Base-by-base conservation (phyloP, 345 rosid species). In the Tarenaya hassleriana region DNA sequence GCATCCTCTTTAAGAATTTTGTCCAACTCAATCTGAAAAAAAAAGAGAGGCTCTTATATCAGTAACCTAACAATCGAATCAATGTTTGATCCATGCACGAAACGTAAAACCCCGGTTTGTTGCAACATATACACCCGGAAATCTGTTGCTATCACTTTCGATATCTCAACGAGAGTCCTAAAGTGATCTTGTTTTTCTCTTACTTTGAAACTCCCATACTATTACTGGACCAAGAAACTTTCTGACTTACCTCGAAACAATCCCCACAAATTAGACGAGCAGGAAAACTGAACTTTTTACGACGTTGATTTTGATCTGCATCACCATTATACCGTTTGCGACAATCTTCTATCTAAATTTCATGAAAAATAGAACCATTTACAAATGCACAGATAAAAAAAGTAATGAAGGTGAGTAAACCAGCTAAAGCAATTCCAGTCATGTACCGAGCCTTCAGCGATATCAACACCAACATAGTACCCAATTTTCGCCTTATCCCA, bases 401-500 rank as follows among this genome's bases (percentile, higher is more conserved):
- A 4, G 47, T 21, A 37, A 11, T 10, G 32, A 27, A 60, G 9
- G n/a, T 1, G 0, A 21, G 46, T 3, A 33, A 34, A 20, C 19
- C 7, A 69, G 24, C 41, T 12, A 38, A 55, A 34, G 19, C 12
- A 31, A 44, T 2, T 24, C 5, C 3, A 24, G 2, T 24, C 3
- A 64, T 67, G 42, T 75, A 92, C 98, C 71, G 98, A 92, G 69
- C 98, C 98, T 60, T 88, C 95, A 64, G 98, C 97, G 15, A 92
- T 81, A 72, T 92, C 98, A 37, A 92, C 67, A 50, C 97, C 98
- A 67, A 88, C 95, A 73, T 92, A 88, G 58, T 92, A 92, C 48
- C 94, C 95, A 33, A 86, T 65, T 61, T 58, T 83, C 0, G 97
- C 98, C 72, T 92, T 92, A 67, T 88, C 98, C 97, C 98, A 92